Conservation (phyloP, 495 filamentous ascomycete genomes). For the Daldinia bambusicola region DNA sequence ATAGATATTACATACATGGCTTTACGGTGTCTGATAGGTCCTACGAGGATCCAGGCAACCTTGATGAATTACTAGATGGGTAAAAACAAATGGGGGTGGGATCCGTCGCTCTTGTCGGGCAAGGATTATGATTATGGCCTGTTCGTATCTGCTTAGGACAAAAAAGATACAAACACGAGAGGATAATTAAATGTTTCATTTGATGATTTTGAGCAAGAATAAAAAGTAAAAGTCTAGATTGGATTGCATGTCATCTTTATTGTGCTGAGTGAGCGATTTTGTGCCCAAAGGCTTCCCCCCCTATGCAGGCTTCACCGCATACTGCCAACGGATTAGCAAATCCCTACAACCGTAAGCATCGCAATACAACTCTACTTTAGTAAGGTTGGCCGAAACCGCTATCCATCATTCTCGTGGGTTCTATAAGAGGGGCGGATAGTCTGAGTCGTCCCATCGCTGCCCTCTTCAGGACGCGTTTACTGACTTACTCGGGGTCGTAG, state of each 20-base stretch:
- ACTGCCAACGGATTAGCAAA: constrained; percentile 3
- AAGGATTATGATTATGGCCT: constrained; percentile 21
- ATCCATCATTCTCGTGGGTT: background rate
- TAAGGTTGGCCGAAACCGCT: background rate
- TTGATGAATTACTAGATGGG: constrained; percentile 42
- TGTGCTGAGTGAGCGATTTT: constrained; percentile 10
- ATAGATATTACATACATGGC: constrained; percentile 43
- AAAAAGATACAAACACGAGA: constrained; percentile 28
- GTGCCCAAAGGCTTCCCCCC: background rate
- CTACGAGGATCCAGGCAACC: constrained; percentile 22
- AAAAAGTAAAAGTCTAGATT: constrained; percentile 1
- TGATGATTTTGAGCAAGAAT: constrained; percentile 15
- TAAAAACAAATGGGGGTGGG: constrained; percentile 24
- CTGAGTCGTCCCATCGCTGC: background rate
- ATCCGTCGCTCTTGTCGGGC: constrained; percentile 20
- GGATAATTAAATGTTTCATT: constrained; percentile 42
- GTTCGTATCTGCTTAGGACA: constrained; percentile 39
- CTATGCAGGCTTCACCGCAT: constrained; percentile 8
- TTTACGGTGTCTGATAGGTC: constrained; percentile 34
- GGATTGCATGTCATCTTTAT: background rate
- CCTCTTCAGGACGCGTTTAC: background rate
- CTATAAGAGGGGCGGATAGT: background rate
- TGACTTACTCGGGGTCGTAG: background rate
- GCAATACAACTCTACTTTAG: background rate
- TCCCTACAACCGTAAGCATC: constrained; percentile 6